phyloP scores from a whole-genome alignment of 2,329 filamentous ascomycete genomes.

The Sporothrix humicola region DNA sequence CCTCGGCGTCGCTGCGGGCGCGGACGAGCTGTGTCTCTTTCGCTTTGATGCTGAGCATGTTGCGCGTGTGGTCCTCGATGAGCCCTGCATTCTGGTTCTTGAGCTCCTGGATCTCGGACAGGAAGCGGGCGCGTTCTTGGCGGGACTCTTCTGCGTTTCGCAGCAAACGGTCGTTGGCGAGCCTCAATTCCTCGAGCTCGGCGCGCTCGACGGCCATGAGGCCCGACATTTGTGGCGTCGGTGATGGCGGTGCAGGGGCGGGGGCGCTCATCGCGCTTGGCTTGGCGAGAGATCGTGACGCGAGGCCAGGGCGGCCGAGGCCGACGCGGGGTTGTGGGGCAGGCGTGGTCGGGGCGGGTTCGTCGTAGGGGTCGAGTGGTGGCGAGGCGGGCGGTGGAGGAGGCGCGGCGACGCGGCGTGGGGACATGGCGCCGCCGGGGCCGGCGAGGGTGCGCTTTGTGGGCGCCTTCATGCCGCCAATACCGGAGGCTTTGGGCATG shows the following conservation, averaged over 20 bases:
- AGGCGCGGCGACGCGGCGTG: conserved; percentile 50
- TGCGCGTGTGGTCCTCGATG: conserved; percentile 95
- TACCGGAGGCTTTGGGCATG: conserved; percentile 58
- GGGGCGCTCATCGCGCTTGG: conserved; percentile 64
- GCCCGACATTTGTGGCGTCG: conserved; percentile 63
- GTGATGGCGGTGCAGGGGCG: conserved; percentile 58
- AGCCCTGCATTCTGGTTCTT: conserved; percentile 96
- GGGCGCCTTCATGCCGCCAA: conserved; percentile 65
- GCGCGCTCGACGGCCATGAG: conserved; percentile 81
- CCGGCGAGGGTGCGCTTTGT: conserved; percentile 60
- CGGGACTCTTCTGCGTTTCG: conserved; percentile 80
- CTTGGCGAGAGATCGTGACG: conserved; percentile 83
- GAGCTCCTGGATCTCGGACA: conserved; percentile 88
- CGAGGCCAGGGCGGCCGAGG: conserved; percentile 79
- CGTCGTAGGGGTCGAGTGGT: conserved; percentile 57
- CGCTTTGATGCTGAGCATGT: conserved; percentile 94
- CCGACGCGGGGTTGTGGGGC: conserved; percentile 64
- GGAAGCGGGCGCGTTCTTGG: conserved; percentile 78
- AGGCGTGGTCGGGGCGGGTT: conserved; percentile 57
- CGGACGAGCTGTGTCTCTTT: conserved; percentile 97
- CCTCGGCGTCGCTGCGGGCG: conserved; percentile 86
- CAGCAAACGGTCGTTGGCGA: conserved; percentile 78
- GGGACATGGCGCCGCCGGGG: conserved; percentile 56
- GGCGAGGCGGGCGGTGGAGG: conserved; percentile 56
- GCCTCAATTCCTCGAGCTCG: conserved; percentile 87